A percentile compares a stretch with the other conserved stretches of the same genome.
phyloP scores from a whole-genome alignment of 139 green algal species.

The Picochlorum costavermella region DNA sequence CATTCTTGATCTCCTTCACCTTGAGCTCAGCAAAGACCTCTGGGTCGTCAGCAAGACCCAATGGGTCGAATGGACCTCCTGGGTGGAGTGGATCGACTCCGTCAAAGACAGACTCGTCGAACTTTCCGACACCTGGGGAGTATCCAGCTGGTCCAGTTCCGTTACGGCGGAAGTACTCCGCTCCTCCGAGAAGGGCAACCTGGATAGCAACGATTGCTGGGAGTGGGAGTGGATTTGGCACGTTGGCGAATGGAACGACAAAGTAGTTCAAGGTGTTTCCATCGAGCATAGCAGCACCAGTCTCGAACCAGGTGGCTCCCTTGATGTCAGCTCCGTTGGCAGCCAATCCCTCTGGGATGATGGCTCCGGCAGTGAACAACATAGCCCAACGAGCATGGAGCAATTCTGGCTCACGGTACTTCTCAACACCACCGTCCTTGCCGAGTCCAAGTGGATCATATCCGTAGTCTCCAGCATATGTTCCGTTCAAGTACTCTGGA shows the following conservation, averaged over 20 bases:
- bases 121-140: slow-evolving; percentile 85
- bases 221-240: slow-evolving; percentile 86
- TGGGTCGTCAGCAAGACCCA: slow-evolving; percentile 86
- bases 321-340: slow-evolving; percentile 81
- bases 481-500: slow-evolving; percentile 79
- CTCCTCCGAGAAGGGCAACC: slow-evolving; percentile 74
- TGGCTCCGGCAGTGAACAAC: slow-evolving; percentile 90
- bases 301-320: slow-evolving; percentile 90
- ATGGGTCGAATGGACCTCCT: slow-evolving; percentile 92
- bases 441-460: slow-evolving; percentile 90
- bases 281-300: slow-evolving; percentile 85
- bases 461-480: slow-evolving; percentile 83
- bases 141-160: slow-evolving; percentile 78
- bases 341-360: slow-evolving; percentile 92
- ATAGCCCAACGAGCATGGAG: slow-evolving; percentile 95
- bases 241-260: slow-evolving; percentile 76
- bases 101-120: slow-evolving; percentile 75
- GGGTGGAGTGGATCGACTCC: slow-evolving; percentile 88
- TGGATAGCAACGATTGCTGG: slow-evolving; percentile 66
- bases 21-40: slow-evolving; percentile 86
- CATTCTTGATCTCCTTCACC: slow-evolving; percentile 99
- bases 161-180: slow-evolving; percentile 73
- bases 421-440: slow-evolving; percentile 73
- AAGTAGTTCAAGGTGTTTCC: slow-evolving; percentile 92
- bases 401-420: slow-evolving; percentile 88